A percentile compares a stretch with the other conserved stretches of the same genome.
phyloP scores from a whole-genome alignment of 331 rosid species.

The Arachis monticola region DNA sequence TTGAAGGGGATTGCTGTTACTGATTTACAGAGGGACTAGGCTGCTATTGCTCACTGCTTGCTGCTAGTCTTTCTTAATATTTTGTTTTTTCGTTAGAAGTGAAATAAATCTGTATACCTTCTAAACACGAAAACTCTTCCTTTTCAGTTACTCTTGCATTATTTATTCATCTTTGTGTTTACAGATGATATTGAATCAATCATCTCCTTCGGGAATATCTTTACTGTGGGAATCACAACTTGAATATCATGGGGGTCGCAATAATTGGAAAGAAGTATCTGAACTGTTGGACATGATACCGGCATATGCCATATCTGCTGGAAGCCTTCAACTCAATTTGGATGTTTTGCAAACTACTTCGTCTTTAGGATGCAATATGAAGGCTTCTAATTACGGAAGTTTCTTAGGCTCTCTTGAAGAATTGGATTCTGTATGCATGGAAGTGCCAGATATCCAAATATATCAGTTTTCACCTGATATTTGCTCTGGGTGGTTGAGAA shows the following conservation, averaged over 20 bases:
- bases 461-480: slow-evolving; percentile 59
- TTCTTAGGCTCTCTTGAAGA: slow-evolving; percentile 80
- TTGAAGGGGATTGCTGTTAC: not conserved
- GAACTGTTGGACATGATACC: slow-evolving; percentile 75
- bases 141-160: slow-evolving; percentile 9
- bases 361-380: slow-evolving; percentile 55
- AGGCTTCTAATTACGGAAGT: slow-evolving; percentile 62
- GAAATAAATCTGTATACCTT: not conserved
- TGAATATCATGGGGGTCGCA: slow-evolving; percentile 72
- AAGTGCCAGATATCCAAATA: slow-evolving; percentile 71
- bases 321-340: slow-evolving; percentile 86
- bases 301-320: slow-evolving; percentile 56
- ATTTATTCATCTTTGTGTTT: slow-evolving; percentile 37
- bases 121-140: not conserved
- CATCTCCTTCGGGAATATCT: slow-evolving; percentile 56
- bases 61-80: not conserved
- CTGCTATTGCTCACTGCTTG: not conserved
- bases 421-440: slow-evolving; percentile 72
- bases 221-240: slow-evolving; percentile 93
- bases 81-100: not conserved
- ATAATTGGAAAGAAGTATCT: slow-evolving; percentile 80
- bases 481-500: slow-evolving; percentile 82
- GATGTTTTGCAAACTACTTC: slow-evolving; percentile 67
- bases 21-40: not conserved
- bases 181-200: slow-evolving; percentile 84